These are phyloP conservation scores for Starmerella sirachaensis DNA, from an alignment of 805 yeast genomes.

Conservation along the genomic window DNA sequence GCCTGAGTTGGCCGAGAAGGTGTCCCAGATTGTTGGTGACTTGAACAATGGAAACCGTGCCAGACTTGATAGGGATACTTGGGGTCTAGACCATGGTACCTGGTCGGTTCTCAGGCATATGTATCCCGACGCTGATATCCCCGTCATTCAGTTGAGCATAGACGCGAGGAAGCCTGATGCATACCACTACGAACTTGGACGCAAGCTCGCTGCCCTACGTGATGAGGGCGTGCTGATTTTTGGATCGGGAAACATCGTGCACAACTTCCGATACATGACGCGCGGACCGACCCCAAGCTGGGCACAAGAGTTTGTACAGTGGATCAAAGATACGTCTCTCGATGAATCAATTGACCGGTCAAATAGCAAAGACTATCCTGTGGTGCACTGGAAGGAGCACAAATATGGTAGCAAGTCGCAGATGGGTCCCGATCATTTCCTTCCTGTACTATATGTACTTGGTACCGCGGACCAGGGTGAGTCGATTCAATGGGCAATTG, in stretches of 20 bases:
- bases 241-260: constrained; percentile 64
- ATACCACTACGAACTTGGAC: constrained; percentile 39
- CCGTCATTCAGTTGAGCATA: constrained; percentile 32
- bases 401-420: constrained; percentile 35
- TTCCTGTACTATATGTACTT: constrained; percentile 18
- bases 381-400: constrained; percentile 20
- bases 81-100: constrained; percentile 24
- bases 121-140: constrained; percentile 25
- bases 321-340: constrained; percentile 24
- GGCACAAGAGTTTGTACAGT: constrained; percentile 31
- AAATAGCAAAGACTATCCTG: constrained; percentile 25
- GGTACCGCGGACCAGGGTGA: constrained; percentile 18
- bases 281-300: constrained; percentile 16
- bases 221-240: constrained; percentile 41
- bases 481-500: constrained; percentile 9
- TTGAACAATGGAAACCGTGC: constrained; percentile 5
- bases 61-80: constrained; percentile 4
- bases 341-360: constrained; percentile 10
- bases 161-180: constrained; percentile 32
- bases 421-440: constrained; percentile 61
- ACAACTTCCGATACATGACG: constrained; percentile 32
- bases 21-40: constrained; percentile 8
- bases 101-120: constrained; percentile 21
- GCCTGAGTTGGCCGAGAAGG: constrained; percentile 19
- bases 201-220: constrained; percentile 39